Conservation (phyloP, 2,329 filamentous ascomycete species). For the Monosporascus cannonballus region DNA sequence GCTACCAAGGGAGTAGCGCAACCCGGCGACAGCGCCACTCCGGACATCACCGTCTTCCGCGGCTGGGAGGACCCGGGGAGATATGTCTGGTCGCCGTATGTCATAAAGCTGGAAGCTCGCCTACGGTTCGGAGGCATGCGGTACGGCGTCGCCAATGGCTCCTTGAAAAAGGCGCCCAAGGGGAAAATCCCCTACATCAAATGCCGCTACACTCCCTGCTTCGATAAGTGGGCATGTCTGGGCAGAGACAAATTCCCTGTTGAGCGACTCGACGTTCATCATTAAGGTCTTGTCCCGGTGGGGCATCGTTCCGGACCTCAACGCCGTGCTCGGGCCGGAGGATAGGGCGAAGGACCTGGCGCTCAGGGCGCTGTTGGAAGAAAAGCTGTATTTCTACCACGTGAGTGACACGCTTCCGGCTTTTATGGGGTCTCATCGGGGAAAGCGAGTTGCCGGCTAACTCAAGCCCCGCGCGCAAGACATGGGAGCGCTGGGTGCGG, state of each 20-base stretch:
- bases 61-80: slow-evolving; percentile 35
- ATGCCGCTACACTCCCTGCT: slow-evolving; percentile 10
- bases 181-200: slow-evolving; percentile 57
- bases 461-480: slow-evolving; percentile 17
- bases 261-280: slow-evolving; percentile 53
- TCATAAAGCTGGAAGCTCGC: slow-evolving; percentile 56
- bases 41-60: slow-evolving; percentile 39
- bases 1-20: neutral
- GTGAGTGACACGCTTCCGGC: slow-evolving; percentile 21
- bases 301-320: slow-evolving; percentile 41
- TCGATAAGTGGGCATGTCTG: neutral
- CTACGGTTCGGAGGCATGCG: slow-evolving; percentile 45
- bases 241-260: slow-evolving; percentile 7
- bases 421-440: neutral
- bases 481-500: slow-evolving; percentile 49
- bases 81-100: slow-evolving; percentile 56
- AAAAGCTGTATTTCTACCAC: slow-evolving; percentile 53
- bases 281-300: slow-evolving; percentile 35
- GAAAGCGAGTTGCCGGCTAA: neutral
- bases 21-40: neutral
- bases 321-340: slow-evolving; percentile 31
- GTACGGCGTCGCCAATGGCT: slow-evolving; percentile 42
- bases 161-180: slow-evolving; percentile 38
- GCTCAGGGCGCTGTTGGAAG: slow-evolving; percentile 50
- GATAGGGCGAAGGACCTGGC: slow-evolving; percentile 44